Conservation (phyloP, 495 filamentous ascomycete species). For the Penicillium daleae region DNA sequence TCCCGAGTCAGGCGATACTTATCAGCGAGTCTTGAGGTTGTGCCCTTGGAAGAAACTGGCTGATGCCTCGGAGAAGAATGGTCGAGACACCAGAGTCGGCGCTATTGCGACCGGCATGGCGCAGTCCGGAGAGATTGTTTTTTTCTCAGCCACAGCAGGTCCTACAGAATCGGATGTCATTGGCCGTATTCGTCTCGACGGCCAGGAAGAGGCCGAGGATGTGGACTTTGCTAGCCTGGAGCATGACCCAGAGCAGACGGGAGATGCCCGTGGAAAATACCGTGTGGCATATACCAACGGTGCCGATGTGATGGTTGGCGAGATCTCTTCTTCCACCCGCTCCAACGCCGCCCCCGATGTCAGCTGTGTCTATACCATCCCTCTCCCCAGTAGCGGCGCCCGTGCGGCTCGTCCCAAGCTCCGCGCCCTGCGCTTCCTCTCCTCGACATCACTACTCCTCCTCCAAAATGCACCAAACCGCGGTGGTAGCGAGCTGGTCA, state of each 20-base stretch:
- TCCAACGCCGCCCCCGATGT: conserved; percentile 59
- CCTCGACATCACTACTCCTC: conserved; percentile 52
- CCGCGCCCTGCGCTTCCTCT: conserved; percentile 76
- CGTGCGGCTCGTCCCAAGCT: conserved; percentile 50
- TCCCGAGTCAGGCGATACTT: conserved; percentile 60
- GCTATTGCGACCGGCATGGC: conserved; percentile 76
- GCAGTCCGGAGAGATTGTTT: conserved; percentile 72
- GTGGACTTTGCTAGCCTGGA: conserved; percentile 70
- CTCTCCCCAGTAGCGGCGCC: conserved; percentile 53
- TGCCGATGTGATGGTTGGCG: conserved; percentile 64
- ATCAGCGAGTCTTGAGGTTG: conserved; percentile 77
- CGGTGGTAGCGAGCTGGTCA: conserved; percentile 68
- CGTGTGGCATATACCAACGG: conserved; percentile 80
- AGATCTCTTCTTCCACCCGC: conserved; percentile 40
- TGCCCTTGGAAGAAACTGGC: conserved; percentile 58
- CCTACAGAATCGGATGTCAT: conserved; percentile 62
- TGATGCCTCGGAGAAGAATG: conserved; percentile 24
- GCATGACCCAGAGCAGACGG: conserved; percentile 20
- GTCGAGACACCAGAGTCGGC: conserved; percentile 56
- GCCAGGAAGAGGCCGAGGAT: conserved; percentile 75
- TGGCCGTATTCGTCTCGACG: conserved; percentile 64
- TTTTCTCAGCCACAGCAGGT: conserved; percentile 69
- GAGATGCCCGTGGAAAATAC: conserved; percentile 55
- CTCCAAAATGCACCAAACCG: conserved; percentile 58
- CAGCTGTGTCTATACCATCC: conserved; percentile 62